Evolutionary conservation across 768 basidiomycete genomes (phyloP).

Genomic region (Serendipita vermifera): DNA sequence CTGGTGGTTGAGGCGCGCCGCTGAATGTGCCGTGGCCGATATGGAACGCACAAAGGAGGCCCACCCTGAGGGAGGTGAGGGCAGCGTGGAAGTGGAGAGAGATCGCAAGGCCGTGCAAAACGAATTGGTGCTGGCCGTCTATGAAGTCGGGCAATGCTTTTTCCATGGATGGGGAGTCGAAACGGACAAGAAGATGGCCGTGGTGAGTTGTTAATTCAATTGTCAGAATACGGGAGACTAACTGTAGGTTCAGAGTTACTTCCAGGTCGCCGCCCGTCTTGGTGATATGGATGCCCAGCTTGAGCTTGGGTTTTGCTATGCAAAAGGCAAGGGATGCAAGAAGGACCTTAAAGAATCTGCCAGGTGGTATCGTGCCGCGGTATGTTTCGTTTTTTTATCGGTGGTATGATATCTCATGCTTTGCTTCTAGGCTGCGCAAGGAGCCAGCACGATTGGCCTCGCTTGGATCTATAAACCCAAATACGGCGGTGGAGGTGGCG

Average conservation of each 20-base stretch:
- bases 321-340: constrained; percentile 81
- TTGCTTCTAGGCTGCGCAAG: constrained; percentile 42
- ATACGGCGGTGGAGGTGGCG: constrained; percentile 26
- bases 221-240: not conserved
- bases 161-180: constrained; percentile 83
- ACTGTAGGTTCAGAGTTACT: constrained; percentile 51
- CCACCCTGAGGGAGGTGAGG: not conserved
- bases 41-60: constrained; percentile 43
- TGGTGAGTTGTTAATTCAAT: constrained; percentile 35
- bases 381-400: constrained; percentile 25
- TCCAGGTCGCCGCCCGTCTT: constrained; percentile 65
- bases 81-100: constrained; percentile 18
- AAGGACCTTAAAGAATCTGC: constrained; percentile 78
- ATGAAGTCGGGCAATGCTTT: constrained; percentile 88
- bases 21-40: constrained; percentile 66
- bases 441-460: constrained; percentile 67
- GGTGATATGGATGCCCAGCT: constrained; percentile 81
- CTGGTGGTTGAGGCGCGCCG: constrained; percentile 70
- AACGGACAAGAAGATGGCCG: constrained; percentile 83
- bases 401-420: not conserved
- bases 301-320: constrained; percentile 72
- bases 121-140: constrained; percentile 78
- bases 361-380: constrained; percentile 82
- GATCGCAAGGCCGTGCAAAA: constrained; percentile 45
- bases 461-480: constrained; percentile 92